Evolutionary conservation across 2,329 filamentous ascomycete species (phyloP), one percentile per base, ranked within the genome.

Genomic region (Aspergillus udagawae): DNA sequence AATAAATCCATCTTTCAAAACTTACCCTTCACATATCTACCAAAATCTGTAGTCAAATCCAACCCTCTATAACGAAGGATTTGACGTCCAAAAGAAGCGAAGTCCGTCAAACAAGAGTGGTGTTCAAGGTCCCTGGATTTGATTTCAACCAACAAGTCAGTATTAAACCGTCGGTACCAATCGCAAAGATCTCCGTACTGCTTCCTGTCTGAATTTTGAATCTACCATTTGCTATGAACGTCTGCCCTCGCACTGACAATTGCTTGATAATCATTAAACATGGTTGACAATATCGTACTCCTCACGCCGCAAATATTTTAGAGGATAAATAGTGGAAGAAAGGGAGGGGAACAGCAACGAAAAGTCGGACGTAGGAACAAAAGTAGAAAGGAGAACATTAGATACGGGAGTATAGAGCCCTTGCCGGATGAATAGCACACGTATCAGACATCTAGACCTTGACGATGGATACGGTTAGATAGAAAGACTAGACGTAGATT

Each of bases 281-380:
- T 42, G 41, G 55, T 58, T 62, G 54, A 56, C 56, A 23, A 58
- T 58, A 59, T 54, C 58, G 54, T 63, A 63, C 60, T 61, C 62
- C 60, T 59, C 62, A 50, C 62, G 60, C 62, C 62, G 51, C 60
- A 54, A 56, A 51, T 55, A 53, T 60, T 57, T 59, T 60, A 56
- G 49, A 21, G n/a, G 62, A 60, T 49, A 59, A 64, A 58, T 58
- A 60, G 60, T 56, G 50, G 58, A 60, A 52, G 63, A 56, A 58
- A 54, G 52, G 51, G 52, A 59, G 60, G 51, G 42, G 53, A 55
- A 48, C 44, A 41, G 52, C 32, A 17, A 7, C 14, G 32, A 38
- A 38, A 38, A 38, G 14, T 52, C 10, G 20, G 48, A 41, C 51
- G 38, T 50, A 51, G 48, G 44, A 57, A 49, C 28, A 32, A 32